phyloP scores from a whole-genome alignment of 192 early-diverging fungal genomes.

The Allomyces macrogynus region DNA sequence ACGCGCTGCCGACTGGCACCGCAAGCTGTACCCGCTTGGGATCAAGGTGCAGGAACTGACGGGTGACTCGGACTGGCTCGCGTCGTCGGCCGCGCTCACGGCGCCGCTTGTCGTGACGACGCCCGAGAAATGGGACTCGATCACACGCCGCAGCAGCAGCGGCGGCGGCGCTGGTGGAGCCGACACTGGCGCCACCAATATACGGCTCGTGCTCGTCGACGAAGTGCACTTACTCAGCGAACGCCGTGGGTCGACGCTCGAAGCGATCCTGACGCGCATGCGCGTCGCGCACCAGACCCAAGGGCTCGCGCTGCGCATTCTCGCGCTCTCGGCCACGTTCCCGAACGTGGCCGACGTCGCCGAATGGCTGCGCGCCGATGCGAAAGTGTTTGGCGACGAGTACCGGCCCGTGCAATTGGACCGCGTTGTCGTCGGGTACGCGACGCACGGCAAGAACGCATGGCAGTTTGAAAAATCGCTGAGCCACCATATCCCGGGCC shows the following conservation, averaged over 20 bases:
- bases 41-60: constrained; percentile 25
- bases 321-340: constrained; percentile 48
- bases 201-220: constrained; percentile 34
- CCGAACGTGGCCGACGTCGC: constrained; percentile 48
- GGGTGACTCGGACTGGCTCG: constrained; percentile 15
- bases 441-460: constrained; percentile 10
- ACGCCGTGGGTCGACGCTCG: constrained; percentile 35
- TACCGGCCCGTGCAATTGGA: constrained; percentile 38
- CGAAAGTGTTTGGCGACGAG: constrained; percentile 42
- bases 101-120: constrained; percentile 34
- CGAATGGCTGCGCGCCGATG: constrained; percentile 27
- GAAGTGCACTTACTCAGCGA: constrained; percentile 48
- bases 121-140: constrained; percentile 49
- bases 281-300: constrained; percentile 16
- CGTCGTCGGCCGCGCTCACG: constrained; percentile 6
- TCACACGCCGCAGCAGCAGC: constrained; percentile 15
- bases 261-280: constrained; percentile 34
- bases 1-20: constrained; percentile 32
- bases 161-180: not conserved
- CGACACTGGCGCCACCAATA: constrained; percentile 6
- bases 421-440: constrained; percentile 28
- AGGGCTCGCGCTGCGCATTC: constrained; percentile 15
- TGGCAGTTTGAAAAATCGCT: constrained; percentile 36
- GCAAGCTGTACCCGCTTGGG: constrained; percentile 18
- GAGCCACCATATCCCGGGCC: constrained; percentile 21